These are phyloP conservation scores for Trichoderma simmonsii DNA, from an alignment of 2,329 filamentous ascomycete genomes.

Conservation along the genomic window DNA sequence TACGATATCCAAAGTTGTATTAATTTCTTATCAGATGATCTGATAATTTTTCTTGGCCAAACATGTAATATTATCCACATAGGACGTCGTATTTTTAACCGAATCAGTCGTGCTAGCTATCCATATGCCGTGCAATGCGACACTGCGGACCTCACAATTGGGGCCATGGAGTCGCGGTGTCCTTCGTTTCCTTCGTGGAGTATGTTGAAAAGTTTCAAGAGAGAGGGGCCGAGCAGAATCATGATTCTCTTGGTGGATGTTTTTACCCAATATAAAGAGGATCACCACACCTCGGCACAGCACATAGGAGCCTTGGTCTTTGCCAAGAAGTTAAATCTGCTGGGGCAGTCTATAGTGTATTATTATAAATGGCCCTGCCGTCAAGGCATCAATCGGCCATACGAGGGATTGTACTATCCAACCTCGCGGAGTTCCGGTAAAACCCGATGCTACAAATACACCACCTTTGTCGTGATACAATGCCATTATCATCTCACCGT, in stretches of 20 bases:
- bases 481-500: not conserved
- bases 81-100: not conserved
- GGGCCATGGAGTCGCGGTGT: not conserved
- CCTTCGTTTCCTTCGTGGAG: not conserved
- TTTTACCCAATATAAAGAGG: not conserved
- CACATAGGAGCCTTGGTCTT: not conserved
- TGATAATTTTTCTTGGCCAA: slow-evolving; percentile 6
- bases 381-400: not conserved
- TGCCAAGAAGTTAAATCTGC: not conserved
- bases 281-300: not conserved
- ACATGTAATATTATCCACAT: not conserved
- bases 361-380: not conserved
- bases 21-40: slow-evolving; percentile 17
- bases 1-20: not conserved
- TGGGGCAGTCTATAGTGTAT: not conserved
- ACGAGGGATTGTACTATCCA: slow-evolving; percentile 4
- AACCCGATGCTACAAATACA: slow-evolving; percentile 10
- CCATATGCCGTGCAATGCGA: not conserved
- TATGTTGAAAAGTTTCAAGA: not conserved
- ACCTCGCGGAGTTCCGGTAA: slow-evolving; percentile 1
- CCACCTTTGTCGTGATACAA: not conserved
- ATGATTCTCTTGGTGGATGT: not conserved
- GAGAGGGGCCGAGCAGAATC: not conserved
- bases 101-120: not conserved
- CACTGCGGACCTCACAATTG: too few species aligned